Conservation (phyloP, 352 stramenopile genomes). For the Blastocystis sp. region DNA sequence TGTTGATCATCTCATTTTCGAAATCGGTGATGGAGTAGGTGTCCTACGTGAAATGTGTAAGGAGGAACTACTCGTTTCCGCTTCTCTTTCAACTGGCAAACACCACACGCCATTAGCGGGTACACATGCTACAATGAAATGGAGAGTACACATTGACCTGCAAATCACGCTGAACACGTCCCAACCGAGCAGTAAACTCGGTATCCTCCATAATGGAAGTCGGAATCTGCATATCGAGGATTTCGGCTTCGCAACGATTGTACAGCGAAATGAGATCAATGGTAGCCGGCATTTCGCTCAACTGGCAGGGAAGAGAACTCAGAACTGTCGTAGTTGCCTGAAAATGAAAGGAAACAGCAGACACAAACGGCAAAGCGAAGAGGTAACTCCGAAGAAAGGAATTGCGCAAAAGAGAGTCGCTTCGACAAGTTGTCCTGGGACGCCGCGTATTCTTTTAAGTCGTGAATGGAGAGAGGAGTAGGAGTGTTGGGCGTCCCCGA, state of each 20-base stretch:
- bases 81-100: constrained; percentile 51
- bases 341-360: not conserved
- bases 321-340: constrained; percentile 41
- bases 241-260: constrained; percentile 33
- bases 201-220: constrained; percentile 44
- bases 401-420: constrained; percentile 25
- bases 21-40: constrained; percentile 15
- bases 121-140: constrained; percentile 40
- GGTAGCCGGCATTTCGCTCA: constrained; percentile 44
- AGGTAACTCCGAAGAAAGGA: constrained; percentile 32
- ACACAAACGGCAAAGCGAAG: constrained; percentile 22
- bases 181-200: constrained; percentile 43
- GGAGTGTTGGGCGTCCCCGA: constrained; percentile 4
- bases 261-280: constrained; percentile 50
- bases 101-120: constrained; percentile 51
- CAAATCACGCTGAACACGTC: constrained; percentile 44
- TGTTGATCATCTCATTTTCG: constrained; percentile 54
- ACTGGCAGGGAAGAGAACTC: constrained; percentile 39
- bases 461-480: constrained; percentile 31
- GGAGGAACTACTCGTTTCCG: constrained; percentile 1
- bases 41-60: too few relatives aligned
- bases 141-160: not conserved
- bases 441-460: constrained; percentile 33
- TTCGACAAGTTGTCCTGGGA: constrained; percentile 39
- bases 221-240: constrained; percentile 39